Conservation (phyloP, 768 basidiomycete genomes). For the Leccinum barrowsii region DNA sequence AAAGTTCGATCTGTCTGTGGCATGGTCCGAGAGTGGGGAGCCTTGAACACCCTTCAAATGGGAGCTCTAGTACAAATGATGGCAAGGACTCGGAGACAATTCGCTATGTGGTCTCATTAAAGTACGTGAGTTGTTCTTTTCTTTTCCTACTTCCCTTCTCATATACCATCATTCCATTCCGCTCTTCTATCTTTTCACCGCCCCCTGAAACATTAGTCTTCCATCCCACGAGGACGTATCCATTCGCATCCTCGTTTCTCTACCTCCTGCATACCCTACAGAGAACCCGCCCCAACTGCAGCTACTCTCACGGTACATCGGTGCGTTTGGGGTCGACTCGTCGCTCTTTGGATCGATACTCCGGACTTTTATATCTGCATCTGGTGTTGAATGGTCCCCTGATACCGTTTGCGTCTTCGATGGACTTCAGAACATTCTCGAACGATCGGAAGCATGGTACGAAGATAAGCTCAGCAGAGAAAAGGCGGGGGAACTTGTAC, state of each 20-base stretch:
- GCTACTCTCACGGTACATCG: constrained; percentile 79
- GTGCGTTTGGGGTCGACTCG: constrained; percentile 72
- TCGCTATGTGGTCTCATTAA: constrained; percentile 63
- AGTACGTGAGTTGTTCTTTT: constrained; percentile 41
- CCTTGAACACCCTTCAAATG: constrained; percentile 5
- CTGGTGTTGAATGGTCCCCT: constrained; percentile 72
- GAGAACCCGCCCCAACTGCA: constrained; percentile 76
- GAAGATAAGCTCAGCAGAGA: constrained; percentile 57
- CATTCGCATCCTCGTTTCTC: constrained; percentile 54
- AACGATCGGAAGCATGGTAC: constrained; percentile 68
- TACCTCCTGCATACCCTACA: constrained; percentile 60
- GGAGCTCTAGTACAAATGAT: constrained; percentile 10
- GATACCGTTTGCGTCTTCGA: constrained; percentile 84
- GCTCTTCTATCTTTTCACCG: neutral
- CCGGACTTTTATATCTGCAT: constrained; percentile 74
- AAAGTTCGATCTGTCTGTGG: constrained; percentile 62
- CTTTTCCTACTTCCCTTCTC: neutral
- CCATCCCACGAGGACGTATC: constrained; percentile 50
- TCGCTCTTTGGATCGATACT: constrained; percentile 73
- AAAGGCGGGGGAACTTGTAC: constrained; percentile 49
- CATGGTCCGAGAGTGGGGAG: constrained; percentile 29
- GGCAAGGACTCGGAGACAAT: constrained; percentile 34
- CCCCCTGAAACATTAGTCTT: constrained; percentile 37
- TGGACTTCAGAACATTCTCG: constrained; percentile 73
- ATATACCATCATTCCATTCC: neutral